Base-by-base conservation (phyloP, 1,284 basidiomycete species). In the Leccinum pseudoinsigne region DNA sequence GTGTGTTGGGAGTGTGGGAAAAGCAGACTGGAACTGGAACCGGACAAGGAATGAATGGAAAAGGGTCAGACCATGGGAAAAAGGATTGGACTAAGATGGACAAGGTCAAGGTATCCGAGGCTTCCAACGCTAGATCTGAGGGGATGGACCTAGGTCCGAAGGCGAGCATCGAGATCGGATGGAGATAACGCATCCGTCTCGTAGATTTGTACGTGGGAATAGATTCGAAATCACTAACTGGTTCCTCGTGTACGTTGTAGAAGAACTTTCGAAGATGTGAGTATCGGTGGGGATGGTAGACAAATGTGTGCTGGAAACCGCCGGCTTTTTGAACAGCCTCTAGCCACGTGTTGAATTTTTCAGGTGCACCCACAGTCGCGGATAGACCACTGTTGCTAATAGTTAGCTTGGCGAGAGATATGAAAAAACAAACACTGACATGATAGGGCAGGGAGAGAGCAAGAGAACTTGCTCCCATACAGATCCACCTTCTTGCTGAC, bases 391-490 rank as follows among this genome's bases (percentile, higher is more conserved):
- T 88, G 62, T 36, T 42, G 26, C 26, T 11, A 57, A n/a, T 18
- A n/a, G 12, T 38, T 18, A 31, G 47, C n/a, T 2, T 18, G 16
- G 28, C 8, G 55, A 50, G 8, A 34, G 50, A 9, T 38, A 58
- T 6, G 53, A 28, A 31, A 60, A 14, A 18, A 71, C 80, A n/a
- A 60, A 47, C 28, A 72, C 84, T 54, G 60, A 88, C 87, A 90
- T 87, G 64, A 90, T 80, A 1, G 88, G 88, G 66, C 86, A 88
- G 16, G 86, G 85, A 3, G 86, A 83, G 7, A 89, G 75, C 5
- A 89, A 72, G 8, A 88, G 76, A 21, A 89, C 85, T 68, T 88
- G 86, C 67, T 90, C 88, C 89, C 88, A 90, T 3, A 89, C 84
- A 0, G 85, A 78, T 1, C 87, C 87, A 2, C 84, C 86, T 66